phyloP scores from a whole-genome alignment of 768 basidiomycete genomes.

The Lactifluus echinatus region DNA sequence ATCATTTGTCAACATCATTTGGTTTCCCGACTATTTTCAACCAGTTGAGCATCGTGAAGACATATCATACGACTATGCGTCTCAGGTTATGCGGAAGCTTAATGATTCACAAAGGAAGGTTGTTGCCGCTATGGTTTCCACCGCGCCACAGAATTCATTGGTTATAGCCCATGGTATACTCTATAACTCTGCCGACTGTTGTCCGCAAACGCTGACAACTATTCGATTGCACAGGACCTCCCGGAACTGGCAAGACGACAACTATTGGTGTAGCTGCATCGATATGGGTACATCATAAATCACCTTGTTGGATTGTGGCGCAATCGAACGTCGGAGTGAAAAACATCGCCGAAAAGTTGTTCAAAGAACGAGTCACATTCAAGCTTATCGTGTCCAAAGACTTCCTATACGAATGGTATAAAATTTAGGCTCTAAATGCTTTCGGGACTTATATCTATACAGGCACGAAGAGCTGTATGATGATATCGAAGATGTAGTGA shows the following conservation, averaged over 20 bases:
- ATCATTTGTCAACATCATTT: background rate
- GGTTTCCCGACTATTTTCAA: slow-evolving; percentile 1
- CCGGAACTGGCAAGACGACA: slow-evolving; percentile 18
- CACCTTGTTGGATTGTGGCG: slow-evolving; percentile 57
- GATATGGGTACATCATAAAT: background rate
- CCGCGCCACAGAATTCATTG: background rate
- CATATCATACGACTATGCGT: background rate
- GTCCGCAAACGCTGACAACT: background rate
- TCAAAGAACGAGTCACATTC: slow-evolving; percentile 47
- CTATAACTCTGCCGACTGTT: background rate
- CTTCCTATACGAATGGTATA: slow-evolving; percentile 27
- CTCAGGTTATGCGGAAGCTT: background rate
- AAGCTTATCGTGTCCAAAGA: slow-evolving; percentile 35
- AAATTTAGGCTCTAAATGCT: background rate
- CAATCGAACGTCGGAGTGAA: slow-evolving; percentile 82
- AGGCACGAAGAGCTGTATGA: slow-evolving; percentile 48
- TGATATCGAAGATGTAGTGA: slow-evolving; percentile 30
- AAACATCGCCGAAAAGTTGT: slow-evolving; percentile 71
- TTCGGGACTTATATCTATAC: background rate
- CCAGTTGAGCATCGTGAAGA: background rate
- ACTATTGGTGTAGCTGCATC: slow-evolving; percentile 10
- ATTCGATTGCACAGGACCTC: slow-evolving; percentile 3
- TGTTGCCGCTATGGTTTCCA: slow-evolving; percentile 8
- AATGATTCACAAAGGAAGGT: slow-evolving; percentile 5
- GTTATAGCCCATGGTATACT: slow-evolving; percentile 12